Conservation (phyloP, 1,284 basidiomycete species). For the Wallemia mellicola region DNA sequence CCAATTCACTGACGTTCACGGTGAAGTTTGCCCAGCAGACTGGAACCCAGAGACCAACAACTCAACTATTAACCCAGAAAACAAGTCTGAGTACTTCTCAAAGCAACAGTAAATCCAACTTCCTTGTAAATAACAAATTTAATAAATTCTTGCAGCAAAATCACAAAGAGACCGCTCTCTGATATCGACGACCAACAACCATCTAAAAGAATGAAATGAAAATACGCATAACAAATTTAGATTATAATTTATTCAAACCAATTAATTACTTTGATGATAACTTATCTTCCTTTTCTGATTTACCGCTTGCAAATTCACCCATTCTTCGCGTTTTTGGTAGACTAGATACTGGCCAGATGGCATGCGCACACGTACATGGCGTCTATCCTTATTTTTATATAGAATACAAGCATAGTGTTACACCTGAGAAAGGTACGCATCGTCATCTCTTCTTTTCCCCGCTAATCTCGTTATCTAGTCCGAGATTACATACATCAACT, state of each 20-base stretch:
- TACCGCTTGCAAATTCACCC: conserved; percentile 23
- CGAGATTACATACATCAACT: conserved; percentile 29
- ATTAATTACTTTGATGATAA: background rate
- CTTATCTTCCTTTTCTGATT: background rate
- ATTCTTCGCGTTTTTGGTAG: conserved; percentile 63
- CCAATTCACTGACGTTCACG: conserved; percentile 32
- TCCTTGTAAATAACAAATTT: background rate
- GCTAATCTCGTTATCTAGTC: no score
- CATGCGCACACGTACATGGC: conserved; percentile 72
- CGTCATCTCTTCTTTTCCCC: conserved; percentile 4
- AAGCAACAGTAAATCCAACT: background rate
- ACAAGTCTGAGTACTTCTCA: background rate
- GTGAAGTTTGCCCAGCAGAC: conserved; percentile 54
- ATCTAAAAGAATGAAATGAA: background rate
- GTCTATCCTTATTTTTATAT: conserved; percentile 26
- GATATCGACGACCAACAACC: background rate
- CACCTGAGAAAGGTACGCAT: conserved; percentile 15
- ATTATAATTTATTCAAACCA: background rate
- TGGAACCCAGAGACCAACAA: conserved; percentile 24
- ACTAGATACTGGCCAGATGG: conserved; percentile 41
- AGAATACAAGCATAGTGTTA: conserved; percentile 19
- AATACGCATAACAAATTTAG: background rate
- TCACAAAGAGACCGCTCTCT: background rate
- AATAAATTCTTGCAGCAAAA: background rate
- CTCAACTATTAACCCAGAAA: background rate